These are phyloP conservation scores for Cyamopsis tetragonoloba DNA, from an alignment of 306 rosid species.

Conservation along the genomic window DNA sequence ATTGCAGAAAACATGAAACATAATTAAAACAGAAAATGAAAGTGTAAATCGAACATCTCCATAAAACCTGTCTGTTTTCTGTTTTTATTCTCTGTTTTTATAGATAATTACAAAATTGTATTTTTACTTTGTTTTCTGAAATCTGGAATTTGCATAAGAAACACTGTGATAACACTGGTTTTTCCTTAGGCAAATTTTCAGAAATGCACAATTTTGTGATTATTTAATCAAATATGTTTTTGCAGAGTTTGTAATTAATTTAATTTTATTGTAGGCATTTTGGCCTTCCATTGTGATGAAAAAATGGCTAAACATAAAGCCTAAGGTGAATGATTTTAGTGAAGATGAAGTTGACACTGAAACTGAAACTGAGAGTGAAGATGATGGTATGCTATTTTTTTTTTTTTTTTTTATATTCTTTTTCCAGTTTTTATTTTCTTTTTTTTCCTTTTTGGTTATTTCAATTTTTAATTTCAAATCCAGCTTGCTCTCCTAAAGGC, in stretches of 20 bases:
- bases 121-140: too few relatives aligned
- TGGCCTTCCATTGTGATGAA: constrained; percentile 99
- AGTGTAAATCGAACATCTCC: too few relatives aligned
- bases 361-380: constrained; percentile 96
- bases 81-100: too few relatives aligned
- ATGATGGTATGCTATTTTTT: constrained; percentile 62
- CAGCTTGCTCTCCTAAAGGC: constrained; percentile 54
- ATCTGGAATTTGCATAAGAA: too few relatives aligned
- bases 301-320: constrained; percentile 94
- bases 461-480: constrained; percentile 31
- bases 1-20: too few relatives aligned
- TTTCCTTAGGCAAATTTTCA: too few relatives aligned
- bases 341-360: constrained; percentile 96
- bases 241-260: constrained; percentile 26
- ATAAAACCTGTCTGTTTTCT: too few relatives aligned
- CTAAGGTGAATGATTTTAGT: constrained; percentile 83
- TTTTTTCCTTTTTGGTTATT: constrained; percentile 17
- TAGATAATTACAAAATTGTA: too few relatives aligned
- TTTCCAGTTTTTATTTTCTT: constrained; percentile 1
- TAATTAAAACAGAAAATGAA: too few relatives aligned
- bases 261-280: constrained; percentile 58
- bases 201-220: too few relatives aligned
- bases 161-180: too few relatives aligned
- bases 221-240: too few relatives aligned
- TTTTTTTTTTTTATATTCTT: constrained; percentile 3